Percentiles rank a stretch among this genome's conserved stretches.
These are phyloP conservation scores for Protea cynaroides DNA, from an alignment of 164 flowering plant species.

Conservation along the genomic window DNA sequence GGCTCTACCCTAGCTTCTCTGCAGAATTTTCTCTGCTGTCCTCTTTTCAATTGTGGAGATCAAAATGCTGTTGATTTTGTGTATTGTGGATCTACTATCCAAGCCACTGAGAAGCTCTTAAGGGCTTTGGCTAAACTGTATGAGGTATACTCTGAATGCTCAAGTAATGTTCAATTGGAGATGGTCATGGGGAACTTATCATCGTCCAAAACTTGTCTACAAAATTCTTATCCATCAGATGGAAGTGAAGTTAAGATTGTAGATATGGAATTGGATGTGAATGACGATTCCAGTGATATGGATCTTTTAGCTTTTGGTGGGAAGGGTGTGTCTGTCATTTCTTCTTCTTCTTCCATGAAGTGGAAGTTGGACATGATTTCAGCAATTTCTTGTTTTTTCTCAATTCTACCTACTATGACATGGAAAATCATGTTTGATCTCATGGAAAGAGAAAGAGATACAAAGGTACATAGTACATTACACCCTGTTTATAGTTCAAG, in stretches of 20 bases:
- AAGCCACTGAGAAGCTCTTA: slow-evolving; percentile 54
- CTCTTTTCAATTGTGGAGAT: slow-evolving; percentile 39
- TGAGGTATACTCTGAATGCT: slow-evolving; percentile 31
- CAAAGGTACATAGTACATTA: slow-evolving; percentile 55
- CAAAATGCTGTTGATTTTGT: slow-evolving; percentile 22
- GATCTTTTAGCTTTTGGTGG: slow-evolving; percentile 35
- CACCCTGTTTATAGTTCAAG: slow-evolving; percentile 1
- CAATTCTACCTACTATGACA: slow-evolving; percentile 48
- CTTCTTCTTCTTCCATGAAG: slow-evolving; percentile 29
- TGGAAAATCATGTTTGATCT: slow-evolving; percentile 68
- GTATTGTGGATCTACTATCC: slow-evolving; percentile 24
- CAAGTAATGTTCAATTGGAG: slow-evolving; percentile 28
- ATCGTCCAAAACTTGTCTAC: slow-evolving; percentile 16
- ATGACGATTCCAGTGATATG: slow-evolving; percentile 40
- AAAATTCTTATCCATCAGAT: slow-evolving; percentile 14
- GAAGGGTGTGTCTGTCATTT: slow-evolving; percentile 20
- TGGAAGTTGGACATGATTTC: slow-evolving; percentile 67
- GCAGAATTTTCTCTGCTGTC: slow-evolving; percentile 43
- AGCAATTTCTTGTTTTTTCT: slow-evolving; percentile 57
- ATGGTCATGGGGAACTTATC: slow-evolving; percentile 17
- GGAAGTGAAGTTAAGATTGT: slow-evolving; percentile 37
- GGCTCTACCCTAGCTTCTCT: slow-evolving; percentile 35
- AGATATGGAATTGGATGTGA: slow-evolving; percentile 81
- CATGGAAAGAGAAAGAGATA: slow-evolving; percentile 50
- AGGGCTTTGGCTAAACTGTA: slow-evolving; percentile 43